Conservation (phyloP, 1,284 basidiomycete genomes). For the Puccinia horiana region DNA sequence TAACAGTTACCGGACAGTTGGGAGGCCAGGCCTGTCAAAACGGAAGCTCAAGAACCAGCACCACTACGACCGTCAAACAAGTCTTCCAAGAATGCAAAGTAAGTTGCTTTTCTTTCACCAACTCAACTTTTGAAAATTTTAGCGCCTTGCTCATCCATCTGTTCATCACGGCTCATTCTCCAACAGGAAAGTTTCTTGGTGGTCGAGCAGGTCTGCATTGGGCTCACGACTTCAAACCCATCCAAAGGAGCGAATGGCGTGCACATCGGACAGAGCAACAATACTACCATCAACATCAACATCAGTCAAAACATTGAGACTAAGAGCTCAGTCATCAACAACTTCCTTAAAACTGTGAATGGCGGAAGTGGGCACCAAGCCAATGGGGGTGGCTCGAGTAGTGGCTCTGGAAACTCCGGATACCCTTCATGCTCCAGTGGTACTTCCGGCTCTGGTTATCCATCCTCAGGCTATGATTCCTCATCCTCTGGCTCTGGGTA, state of each 20-base stretch:
- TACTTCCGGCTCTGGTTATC: background rate
- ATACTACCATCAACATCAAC: conserved; percentile 30
- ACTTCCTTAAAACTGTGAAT: conserved; percentile 45
- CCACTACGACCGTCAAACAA: conserved; percentile 15
- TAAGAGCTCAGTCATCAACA: conserved; percentile 22
- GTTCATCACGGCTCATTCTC: background rate
- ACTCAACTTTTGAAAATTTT: background rate
- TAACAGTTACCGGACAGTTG: background rate
- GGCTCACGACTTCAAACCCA: conserved; percentile 32
- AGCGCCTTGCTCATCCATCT: background rate
- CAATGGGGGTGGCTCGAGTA: background rate
- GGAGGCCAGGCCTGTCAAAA: conserved; percentile 16
- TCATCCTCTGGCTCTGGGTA: background rate
- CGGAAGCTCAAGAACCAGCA: conserved; percentile 2
- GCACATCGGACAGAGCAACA: conserved; percentile 32
- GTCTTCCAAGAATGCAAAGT: conserved; percentile 36
- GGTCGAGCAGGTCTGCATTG: conserved; percentile 29
- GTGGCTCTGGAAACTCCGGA: background rate
- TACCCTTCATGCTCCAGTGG: background rate
- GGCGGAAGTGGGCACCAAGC: conserved; percentile 4
- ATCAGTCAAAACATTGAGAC: conserved; percentile 20
- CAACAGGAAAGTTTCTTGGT: conserved; percentile 35
- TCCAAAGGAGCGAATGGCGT: conserved; percentile 25
- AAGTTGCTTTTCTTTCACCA: background rate
- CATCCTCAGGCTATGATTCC: conserved; percentile 1